Conservation (phyloP, 163 green algal species). For the Coccomyxa subellipsoidea region DNA sequence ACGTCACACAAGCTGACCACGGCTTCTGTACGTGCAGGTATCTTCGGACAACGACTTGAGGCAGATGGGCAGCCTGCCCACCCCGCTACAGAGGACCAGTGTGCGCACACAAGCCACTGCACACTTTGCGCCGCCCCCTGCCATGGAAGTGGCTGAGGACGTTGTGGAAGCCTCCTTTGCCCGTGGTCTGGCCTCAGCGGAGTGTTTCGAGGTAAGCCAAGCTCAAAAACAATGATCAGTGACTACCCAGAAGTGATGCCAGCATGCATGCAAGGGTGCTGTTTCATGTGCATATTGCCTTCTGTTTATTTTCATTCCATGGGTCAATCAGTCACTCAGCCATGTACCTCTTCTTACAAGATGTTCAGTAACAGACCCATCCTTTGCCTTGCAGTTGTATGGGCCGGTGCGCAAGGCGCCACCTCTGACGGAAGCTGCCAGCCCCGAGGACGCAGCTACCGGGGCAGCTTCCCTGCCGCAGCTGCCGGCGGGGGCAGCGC, state of each 20-base stretch:
- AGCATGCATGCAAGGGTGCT: too few relatives aligned
- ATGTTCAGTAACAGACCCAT: background rate
- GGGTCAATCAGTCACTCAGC: too few relatives aligned
- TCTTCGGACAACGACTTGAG: background rate
- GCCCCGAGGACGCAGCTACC: background rate
- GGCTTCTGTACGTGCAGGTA: too few relatives aligned
- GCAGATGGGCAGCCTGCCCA: background rate
- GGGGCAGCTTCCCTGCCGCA: background rate
- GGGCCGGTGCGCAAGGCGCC: background rate
- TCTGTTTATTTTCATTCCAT: too few relatives aligned
- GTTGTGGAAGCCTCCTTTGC: conserved; percentile 3
- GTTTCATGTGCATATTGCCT: too few relatives aligned
- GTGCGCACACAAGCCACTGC: background rate
- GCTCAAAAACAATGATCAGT: too few relatives aligned
- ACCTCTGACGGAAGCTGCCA: background rate
- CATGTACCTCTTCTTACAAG: too few relatives aligned
- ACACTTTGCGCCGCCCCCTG: background rate
- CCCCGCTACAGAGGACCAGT: background rate
- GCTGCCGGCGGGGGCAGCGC: background rate
- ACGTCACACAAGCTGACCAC: too few relatives aligned
- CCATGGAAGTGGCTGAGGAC: background rate
- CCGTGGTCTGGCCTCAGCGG: background rate
- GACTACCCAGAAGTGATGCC: too few relatives aligned
- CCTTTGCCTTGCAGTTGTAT: background rate
- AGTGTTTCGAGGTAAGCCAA: background rate